Evolutionary conservation across 768 basidiomycete genomes (phyloP).

Genomic region (Leccinum longicurvipes): DNA sequence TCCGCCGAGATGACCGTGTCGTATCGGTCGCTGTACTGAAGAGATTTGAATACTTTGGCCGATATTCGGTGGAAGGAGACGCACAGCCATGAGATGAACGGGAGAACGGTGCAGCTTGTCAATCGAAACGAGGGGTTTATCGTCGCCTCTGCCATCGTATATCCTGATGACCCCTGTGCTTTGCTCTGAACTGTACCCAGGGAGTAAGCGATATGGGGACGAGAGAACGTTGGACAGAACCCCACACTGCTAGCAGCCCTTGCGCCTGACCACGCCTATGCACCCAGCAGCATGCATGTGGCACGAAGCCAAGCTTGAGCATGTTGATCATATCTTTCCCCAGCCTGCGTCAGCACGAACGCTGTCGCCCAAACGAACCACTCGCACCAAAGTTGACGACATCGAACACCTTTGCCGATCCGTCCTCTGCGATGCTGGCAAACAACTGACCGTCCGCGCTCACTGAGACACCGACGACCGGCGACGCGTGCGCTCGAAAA

Average conservation of each 20-base stretch:
- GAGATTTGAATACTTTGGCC: neutral
- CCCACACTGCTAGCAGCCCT: slow-evolving; percentile 83
- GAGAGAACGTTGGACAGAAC: slow-evolving; percentile 22
- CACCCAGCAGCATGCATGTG: slow-evolving; percentile 93
- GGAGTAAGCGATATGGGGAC: slow-evolving; percentile 12
- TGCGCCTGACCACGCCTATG: slow-evolving; percentile 86
- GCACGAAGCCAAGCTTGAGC: slow-evolving; percentile 81
- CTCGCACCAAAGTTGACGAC: slow-evolving; percentile 93
- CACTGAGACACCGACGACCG: slow-evolving; percentile 76
- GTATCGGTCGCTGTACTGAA: slow-evolving; percentile 84
- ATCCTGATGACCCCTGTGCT: slow-evolving; percentile 72
- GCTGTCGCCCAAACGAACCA: neutral
- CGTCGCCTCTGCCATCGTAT: slow-evolving; percentile 90
- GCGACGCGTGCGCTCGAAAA: slow-evolving; percentile 86
- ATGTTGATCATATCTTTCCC: slow-evolving; percentile 96
- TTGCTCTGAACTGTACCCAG: slow-evolving; percentile 66
- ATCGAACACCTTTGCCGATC: slow-evolving; percentile 93
- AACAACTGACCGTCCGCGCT: slow-evolving; percentile 91
- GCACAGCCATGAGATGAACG: slow-evolving; percentile 86
- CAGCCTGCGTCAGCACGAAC: neutral
- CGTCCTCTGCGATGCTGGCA: slow-evolving; percentile 89
- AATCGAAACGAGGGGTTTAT: slow-evolving; percentile 70
- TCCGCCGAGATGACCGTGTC: slow-evolving; percentile 94
- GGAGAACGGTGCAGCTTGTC: slow-evolving; percentile 80
- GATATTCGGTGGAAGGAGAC: slow-evolving; percentile 26